A percentile compares a stretch with the other conserved stretches of the same genome.
phyloP scores from a whole-genome alignment of 1,139 yeast genomes.

The Yamadazyma aaseri region DNA sequence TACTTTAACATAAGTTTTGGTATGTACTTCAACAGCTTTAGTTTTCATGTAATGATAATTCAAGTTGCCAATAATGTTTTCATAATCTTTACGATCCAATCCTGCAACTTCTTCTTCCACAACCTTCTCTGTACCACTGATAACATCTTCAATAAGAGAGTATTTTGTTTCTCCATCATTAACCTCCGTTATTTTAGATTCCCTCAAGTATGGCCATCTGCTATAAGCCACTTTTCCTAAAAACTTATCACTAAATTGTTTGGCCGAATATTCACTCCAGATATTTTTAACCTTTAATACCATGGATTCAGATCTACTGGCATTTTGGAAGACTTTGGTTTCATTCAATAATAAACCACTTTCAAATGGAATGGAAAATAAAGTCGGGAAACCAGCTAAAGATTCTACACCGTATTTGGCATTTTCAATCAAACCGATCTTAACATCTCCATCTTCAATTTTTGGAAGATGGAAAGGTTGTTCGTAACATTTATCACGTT shows the following conservation, averaged over 20 bases:
- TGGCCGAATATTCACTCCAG: slow-evolving; percentile 46
- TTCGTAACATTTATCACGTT: slow-evolving; percentile 75
- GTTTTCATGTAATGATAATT: slow-evolving; percentile 34
- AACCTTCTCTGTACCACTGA: slow-evolving; percentile 17
- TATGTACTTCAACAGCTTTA: slow-evolving; percentile 59
- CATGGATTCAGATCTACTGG: slow-evolving; percentile 81
- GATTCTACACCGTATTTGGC: slow-evolving; percentile 69
- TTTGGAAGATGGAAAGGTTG: slow-evolving; percentile 51
- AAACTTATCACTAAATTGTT: slow-evolving; percentile 49
- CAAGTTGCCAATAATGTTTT: slow-evolving; percentile 14
- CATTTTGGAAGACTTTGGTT: slow-evolving; percentile 79
- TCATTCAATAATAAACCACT: slow-evolving; percentile 54
- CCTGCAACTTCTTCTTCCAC: slow-evolving; percentile 26
- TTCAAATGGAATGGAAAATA: slow-evolving; percentile 65
- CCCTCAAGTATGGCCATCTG: slow-evolving; percentile 88
- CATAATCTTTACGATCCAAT: slow-evolving; percentile 44
- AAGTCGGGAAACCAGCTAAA: slow-evolving; percentile 88
- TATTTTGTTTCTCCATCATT: slow-evolving; percentile 52
- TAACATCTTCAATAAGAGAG: slow-evolving; percentile 30
- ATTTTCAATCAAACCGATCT: slow-evolving; percentile 63
- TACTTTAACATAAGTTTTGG: slow-evolving; percentile 58
- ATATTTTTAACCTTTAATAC: slow-evolving; percentile 59
- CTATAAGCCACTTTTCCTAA: slow-evolving; percentile 49
- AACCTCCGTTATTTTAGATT: slow-evolving; percentile 69
- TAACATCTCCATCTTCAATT: slow-evolving; percentile 45